Percentiles rank a stretch among this genome's conserved stretches.
Evolutionary conservation across 768 basidiomycete genomes (phyloP).

Genomic region (Atractiella rhizophila): DNA sequence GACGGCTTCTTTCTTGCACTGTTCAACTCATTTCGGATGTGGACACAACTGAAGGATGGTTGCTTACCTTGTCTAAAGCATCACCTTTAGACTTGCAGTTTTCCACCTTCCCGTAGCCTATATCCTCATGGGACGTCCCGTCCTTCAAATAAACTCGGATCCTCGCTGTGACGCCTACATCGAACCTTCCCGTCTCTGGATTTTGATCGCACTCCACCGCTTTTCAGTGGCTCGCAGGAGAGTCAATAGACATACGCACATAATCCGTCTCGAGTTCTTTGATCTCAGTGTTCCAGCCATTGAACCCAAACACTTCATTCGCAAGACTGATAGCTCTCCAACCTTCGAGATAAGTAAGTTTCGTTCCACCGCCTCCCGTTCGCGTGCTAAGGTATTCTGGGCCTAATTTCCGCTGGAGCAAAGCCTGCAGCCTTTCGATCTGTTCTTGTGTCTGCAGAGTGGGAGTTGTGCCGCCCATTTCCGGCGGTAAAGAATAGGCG

Average conservation of each 20-base stretch:
- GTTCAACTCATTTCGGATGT: background rate
- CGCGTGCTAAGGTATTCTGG: slow-evolving; percentile 80
- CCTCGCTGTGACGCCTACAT: slow-evolving; percentile 55
- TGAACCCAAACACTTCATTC: slow-evolving; percentile 94
- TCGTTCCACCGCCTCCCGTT: slow-evolving; percentile 51
- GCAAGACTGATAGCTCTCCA: slow-evolving; percentile 97
- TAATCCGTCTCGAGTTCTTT: slow-evolving; percentile 20
- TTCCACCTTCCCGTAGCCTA: slow-evolving; percentile 69
- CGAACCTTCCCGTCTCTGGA: slow-evolving; percentile 39
- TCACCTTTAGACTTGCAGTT: slow-evolving; percentile 61
- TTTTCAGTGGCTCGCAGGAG: background rate
- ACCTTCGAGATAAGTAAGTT: slow-evolving; percentile 81
- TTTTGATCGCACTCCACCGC: slow-evolving; percentile 40
- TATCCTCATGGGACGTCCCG: slow-evolving; percentile 73
- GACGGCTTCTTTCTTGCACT: slow-evolving; percentile 97
- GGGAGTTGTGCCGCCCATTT: no score
- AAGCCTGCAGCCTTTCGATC: no score
- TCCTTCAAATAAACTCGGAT: slow-evolving; percentile 67
- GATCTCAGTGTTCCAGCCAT: slow-evolving; percentile 27
- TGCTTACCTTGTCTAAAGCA: slow-evolving; percentile 66
- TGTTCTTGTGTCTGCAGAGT: no score
- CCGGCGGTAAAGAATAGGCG: no score
- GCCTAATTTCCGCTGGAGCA: slow-evolving; percentile 71
- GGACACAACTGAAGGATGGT: background rate
- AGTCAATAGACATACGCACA: slow-evolving; percentile 8